A percentile compares a stretch with the other conserved stretches of the same genome.
Conservation (phyloP, 306 rosid genomes). For the Vicia villosa region DNA sequence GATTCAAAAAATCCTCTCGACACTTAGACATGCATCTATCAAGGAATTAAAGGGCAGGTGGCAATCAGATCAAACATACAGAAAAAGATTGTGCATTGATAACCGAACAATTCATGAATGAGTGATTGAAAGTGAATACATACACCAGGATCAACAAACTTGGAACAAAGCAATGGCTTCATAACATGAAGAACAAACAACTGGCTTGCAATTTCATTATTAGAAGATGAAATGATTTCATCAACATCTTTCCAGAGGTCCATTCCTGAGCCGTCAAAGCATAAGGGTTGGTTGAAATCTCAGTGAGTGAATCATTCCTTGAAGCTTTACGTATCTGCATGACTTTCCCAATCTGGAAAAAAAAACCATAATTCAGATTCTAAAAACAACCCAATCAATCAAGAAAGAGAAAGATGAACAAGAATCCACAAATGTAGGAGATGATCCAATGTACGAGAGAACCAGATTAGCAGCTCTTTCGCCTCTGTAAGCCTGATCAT, state of each 20-base stretch:
- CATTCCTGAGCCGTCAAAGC: conserved; percentile 59
- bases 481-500: conserved; percentile 81
- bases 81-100: too few relatives aligned
- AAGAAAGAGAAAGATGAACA: neutral
- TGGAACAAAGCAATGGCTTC: conserved; percentile 78
- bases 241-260: conserved; percentile 68
- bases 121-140: neutral
- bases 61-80: conserved; percentile 31
- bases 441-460: conserved; percentile 72
- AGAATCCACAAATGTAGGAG: conserved; percentile 60
- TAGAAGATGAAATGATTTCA: conserved; percentile 52
- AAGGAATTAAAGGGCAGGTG: conserved; percentile 25
- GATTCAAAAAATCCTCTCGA: conserved; percentile 66
- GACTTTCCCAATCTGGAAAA: conserved; percentile 77
- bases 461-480: conserved; percentile 97
- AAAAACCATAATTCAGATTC: neutral
- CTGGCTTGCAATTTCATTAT: conserved; percentile 56
- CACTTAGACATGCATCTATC: conserved; percentile 60
- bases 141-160: conserved; percentile 84
- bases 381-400: neutral
- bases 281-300: conserved; percentile 41
- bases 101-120: conserved; percentile 1
- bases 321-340: conserved; percentile 71
- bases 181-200: conserved; percentile 64
- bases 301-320: conserved; percentile 36